Evolutionary conservation across 768 basidiomycete species (phyloP), one percentile per base, ranked within the genome.

Genomic region (Rhizopogon vesiculosus): DNA sequence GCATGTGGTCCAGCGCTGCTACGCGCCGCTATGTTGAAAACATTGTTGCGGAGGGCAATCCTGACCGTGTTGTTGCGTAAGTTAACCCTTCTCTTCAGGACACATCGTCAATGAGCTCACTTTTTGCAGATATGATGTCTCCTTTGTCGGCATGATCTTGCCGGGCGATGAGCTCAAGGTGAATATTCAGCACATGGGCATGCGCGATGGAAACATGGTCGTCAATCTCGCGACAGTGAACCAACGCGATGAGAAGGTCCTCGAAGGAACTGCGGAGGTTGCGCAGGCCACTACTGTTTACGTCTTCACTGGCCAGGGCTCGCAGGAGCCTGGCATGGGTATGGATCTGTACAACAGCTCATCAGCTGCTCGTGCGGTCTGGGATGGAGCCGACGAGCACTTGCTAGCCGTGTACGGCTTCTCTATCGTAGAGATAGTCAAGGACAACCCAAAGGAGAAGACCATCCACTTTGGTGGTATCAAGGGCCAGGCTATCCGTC

Each of bases 391-490:
- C 51, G 95, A 99, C 65, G 82, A 86, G 43, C 96, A 99, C 69
- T 78, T 99, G 50, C 87, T 89, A 45, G 87, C 91, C 28, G 93
- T 95, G 5, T 98, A 99, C 64, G 97, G 97, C 44, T 99, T 99
- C 78, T 98, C 96, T 5, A 98, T 99, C 69, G 78, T 98, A 65
- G 95, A 99, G 69, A 97, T 99, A 62, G 96, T 99, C 72, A 96
- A 95, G 76, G 89, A 95, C 70, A 98, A 98, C 70, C 95, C 96
- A 18, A 97, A 94, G 79, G 86, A 91, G 72, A 93, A 98, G 78
- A 99, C 94, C 0, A 88, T 99, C 62, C 96, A 99, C 72, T 99
- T 99, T 62, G 97, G 97, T 78, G 97, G 97, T 69, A 91, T 98
- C 72, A 98, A 98, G 75, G 97, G 97, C 41, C 96, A 98, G 69